These are phyloP conservation scores for Rhizoclosmatium globosum DNA, from an alignment of 192 early-diverging fungal genomes.

Conservation along the genomic window DNA sequence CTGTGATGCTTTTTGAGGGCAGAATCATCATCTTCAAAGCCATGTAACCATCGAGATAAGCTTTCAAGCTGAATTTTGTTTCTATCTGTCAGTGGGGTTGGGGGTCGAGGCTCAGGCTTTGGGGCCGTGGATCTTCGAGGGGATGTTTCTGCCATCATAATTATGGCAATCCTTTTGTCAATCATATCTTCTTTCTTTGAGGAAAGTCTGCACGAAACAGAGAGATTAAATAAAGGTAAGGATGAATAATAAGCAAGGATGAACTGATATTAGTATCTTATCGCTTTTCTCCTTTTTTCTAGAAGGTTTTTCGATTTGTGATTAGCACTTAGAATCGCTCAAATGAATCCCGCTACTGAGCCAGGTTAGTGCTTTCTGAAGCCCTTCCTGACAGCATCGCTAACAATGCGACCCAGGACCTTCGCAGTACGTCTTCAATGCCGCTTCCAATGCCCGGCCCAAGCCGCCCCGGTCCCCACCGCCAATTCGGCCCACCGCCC, in stretches of 20 bases:
- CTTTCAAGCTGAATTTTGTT: slow-evolving; percentile 16
- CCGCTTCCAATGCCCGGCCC: too few species aligned
- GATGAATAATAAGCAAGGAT: neutral
- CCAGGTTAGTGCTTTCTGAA: too few species aligned
- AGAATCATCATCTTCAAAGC: slow-evolving; percentile 26
- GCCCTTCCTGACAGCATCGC: too few species aligned
- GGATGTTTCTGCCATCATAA: neutral
- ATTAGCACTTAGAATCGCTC: too few species aligned
- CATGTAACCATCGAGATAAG: slow-evolving; percentile 32
- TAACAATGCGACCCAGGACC: too few species aligned
- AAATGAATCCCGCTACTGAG: too few species aligned
- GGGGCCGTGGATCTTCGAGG: neutral
- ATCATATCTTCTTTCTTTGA: too few species aligned
- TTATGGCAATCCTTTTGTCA: too few species aligned
- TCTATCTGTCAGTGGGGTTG: neutral
- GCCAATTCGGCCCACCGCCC: too few species aligned
- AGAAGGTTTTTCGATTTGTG: neutral
- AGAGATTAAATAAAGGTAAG: neutral
- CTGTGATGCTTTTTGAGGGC: slow-evolving; percentile 6
- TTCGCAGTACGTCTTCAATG: too few species aligned
- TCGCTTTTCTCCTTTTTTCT: neutral
- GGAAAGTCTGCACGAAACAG: neutral
- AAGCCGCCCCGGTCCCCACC: too few species aligned
- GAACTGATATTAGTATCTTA: neutral
- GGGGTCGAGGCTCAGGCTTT: slow-evolving; percentile 2